phyloP scores from a whole-genome alignment of 2,329 filamentous ascomycete species.

The Chaetomium sp. region DNA sequence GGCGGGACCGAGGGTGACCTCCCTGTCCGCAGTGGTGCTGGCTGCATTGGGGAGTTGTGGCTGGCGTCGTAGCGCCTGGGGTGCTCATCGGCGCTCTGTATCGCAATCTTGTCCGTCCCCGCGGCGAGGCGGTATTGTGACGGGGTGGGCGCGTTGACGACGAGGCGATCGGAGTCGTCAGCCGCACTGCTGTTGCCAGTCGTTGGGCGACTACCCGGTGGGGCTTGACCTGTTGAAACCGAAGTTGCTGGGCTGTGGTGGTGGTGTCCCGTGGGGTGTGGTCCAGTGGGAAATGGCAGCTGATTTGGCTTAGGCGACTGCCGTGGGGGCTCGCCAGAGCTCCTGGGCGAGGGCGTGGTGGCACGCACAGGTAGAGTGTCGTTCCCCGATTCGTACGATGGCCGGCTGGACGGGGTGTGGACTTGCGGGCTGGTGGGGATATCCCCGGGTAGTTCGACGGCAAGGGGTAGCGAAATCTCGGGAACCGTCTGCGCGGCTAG shows the following conservation, averaged over 20 bases:
- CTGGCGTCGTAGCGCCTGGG: constrained; percentile 35
- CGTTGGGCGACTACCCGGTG: too few relatives aligned
- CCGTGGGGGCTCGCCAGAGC: constrained; percentile 42
- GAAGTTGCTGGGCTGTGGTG: constrained; percentile 27
- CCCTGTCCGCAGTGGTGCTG: constrained; percentile 35
- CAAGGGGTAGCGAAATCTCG: constrained; percentile 42
- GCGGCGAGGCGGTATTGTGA: constrained; percentile 51
- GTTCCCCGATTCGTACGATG: constrained; percentile 51
- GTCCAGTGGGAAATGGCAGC: constrained; percentile 23
- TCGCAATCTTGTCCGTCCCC: constrained; percentile 62
- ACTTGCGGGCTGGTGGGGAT: constrained; percentile 35
- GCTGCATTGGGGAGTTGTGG: constrained; percentile 18
- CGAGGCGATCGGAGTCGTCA: constrained; percentile 46
- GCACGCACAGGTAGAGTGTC: constrained; percentile 42
- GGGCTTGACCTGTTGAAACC: constrained; percentile 2
- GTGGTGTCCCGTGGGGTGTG: constrained; percentile 27
- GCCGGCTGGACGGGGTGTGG: constrained; percentile 38
- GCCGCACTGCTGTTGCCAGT: constrained; percentile 20
- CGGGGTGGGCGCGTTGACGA: constrained; percentile 52
- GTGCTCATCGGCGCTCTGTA: constrained; percentile 54
- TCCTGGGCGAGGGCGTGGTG: constrained; percentile 42
- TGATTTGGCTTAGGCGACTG: constrained; percentile 23
- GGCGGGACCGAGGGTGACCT: constrained; percentile 66
- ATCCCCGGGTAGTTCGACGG: constrained; percentile 54
- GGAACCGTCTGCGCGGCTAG: constrained; percentile 37